phyloP scores from a whole-genome alignment of 768 basidiomycete species.

The Phaeotremella skinneri region DNA sequence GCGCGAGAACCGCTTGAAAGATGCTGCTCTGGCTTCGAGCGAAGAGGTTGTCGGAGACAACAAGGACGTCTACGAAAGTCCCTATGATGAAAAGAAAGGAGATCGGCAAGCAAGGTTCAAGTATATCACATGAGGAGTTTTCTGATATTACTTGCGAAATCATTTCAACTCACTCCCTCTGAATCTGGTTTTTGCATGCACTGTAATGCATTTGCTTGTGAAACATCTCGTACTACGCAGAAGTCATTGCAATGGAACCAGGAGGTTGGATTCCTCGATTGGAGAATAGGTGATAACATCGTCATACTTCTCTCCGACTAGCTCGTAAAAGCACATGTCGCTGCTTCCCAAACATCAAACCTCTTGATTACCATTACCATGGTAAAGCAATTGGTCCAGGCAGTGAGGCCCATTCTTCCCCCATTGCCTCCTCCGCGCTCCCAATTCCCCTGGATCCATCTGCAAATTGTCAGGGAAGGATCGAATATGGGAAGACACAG shows the following conservation, averaged over 20 bases:
- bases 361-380: neutral
- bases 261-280: too few species aligned
- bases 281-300: too few species aligned
- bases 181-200: too few species aligned
- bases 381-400: neutral
- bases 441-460: neutral
- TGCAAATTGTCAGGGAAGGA: too few species aligned
- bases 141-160: too few species aligned
- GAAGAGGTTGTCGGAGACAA: too few species aligned
- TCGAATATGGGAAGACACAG: neutral
- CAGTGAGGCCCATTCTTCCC: neutral
- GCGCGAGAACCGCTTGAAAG: constrained; percentile 16
- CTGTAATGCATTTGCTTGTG: too few species aligned
- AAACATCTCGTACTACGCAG: too few species aligned
- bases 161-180: too few species aligned
- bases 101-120: neutral
- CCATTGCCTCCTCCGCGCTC: neutral
- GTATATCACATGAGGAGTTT: too few species aligned
- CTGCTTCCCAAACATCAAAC: too few species aligned
- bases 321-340: neutral
- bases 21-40: neutral
- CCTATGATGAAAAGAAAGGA: neutral
- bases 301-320: neutral
- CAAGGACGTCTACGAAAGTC: neutral
- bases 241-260: too few species aligned